Conservation (phyloP, 1,284 basidiomycete species). For the Fomitopsis palustris region DNA sequence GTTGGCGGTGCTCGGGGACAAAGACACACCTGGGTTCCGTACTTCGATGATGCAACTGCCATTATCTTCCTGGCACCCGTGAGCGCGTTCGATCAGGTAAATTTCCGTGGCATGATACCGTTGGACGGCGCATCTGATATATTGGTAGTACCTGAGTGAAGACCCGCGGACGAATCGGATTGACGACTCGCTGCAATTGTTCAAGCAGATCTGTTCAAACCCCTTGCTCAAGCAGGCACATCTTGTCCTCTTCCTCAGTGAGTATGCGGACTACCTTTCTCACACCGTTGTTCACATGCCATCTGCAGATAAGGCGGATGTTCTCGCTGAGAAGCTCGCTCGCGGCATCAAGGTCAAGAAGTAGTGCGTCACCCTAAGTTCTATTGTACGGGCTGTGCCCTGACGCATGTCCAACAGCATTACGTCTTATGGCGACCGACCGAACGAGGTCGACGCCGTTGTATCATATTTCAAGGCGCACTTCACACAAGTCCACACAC, state of each 20-base stretch:
- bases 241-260: constrained; percentile 76
- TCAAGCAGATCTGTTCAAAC: constrained; percentile 81
- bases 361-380: constrained; percentile 51
- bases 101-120: not conserved
- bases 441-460: constrained; percentile 76
- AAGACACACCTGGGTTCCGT: constrained; percentile 77
- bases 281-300: not conserved
- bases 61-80: constrained; percentile 87
- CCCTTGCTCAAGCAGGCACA: constrained; percentile 73
- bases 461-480: constrained; percentile 82
- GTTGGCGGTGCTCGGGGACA: constrained; percentile 83
- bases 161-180: constrained; percentile 79
- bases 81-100: constrained; percentile 80
- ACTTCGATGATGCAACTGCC: constrained; percentile 82
- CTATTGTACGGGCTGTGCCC: not conserved
- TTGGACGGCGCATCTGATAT: not conserved
- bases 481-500: constrained; percentile 75
- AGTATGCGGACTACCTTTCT: constrained; percentile 21
- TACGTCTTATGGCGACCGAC: constrained; percentile 74
- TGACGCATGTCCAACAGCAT: constrained; percentile 44
- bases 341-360: constrained; percentile 66
- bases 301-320: constrained; percentile 68
- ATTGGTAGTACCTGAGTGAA: constrained; percentile 73
- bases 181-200: constrained; percentile 80
- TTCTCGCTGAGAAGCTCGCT: constrained; percentile 66